These are phyloP conservation scores for Penicillium canescens DNA, from an alignment of 495 filamentous ascomycete species.

Conservation along the genomic window DNA sequence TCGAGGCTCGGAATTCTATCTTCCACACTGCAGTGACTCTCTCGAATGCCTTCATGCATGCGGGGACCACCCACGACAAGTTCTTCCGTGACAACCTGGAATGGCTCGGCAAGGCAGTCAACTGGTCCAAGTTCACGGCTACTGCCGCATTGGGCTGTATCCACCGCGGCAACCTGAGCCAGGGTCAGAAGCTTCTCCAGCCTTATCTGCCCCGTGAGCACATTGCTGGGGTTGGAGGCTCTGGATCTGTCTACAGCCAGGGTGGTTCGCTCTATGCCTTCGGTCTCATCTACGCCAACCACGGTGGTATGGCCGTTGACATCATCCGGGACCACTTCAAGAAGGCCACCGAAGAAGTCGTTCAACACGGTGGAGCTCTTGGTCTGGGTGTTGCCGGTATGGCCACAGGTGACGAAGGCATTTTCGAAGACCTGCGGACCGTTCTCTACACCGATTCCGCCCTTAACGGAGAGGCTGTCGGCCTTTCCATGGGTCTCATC, in stretches of 20 bases:
- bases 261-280: constrained; percentile 95
- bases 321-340: constrained; percentile 87
- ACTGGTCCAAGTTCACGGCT: constrained; percentile 99
- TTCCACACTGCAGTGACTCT: constrained; percentile 97
- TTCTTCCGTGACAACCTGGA: constrained; percentile 98
- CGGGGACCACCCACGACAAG: constrained; percentile 95
- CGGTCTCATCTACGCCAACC: constrained; percentile 96
- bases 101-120: constrained; percentile 97
- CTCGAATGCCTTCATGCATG: constrained; percentile 98
- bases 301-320: constrained; percentile 88
- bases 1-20: constrained; percentile 95
- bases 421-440: constrained; percentile 86
- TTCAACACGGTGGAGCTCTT: constrained; percentile 94
- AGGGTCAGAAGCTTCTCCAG: constrained; percentile 89
- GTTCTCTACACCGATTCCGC: constrained; percentile 92
- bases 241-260: constrained; percentile 89
- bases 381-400: constrained; percentile 97
- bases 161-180: constrained; percentile 88
- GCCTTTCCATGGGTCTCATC: constrained; percentile 91
- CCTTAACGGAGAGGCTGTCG: constrained; percentile 94
- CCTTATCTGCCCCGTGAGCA: constrained; percentile 85
- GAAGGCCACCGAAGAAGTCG: constrained; percentile 85
- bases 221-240: constrained; percentile 57
- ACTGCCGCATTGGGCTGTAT: constrained; percentile 97
- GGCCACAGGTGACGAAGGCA: constrained; percentile 86